phyloP scores from a whole-genome alignment of 176 grass and related monocot species.

The Lolium perenne region DNA sequence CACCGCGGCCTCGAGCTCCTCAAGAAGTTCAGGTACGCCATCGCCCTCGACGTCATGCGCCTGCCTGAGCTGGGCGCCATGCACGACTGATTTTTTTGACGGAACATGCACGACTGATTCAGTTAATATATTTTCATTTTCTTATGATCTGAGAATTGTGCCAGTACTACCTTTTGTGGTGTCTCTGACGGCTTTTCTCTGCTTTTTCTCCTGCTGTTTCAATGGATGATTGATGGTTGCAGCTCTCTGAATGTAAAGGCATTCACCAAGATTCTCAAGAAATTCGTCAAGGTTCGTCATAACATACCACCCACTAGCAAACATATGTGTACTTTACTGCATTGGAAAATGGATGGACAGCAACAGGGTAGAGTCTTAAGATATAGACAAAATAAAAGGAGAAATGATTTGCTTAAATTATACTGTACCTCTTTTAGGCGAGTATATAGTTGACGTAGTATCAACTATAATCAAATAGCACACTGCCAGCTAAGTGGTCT shows the following conservation, averaged over 20 bases:
- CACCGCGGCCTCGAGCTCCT: slow-evolving; percentile 81
- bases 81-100: not conserved
- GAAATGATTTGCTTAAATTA: too few relatives aligned
- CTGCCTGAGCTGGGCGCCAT: not conserved
- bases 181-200: slow-evolving; percentile 12
- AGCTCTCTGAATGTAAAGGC: slow-evolving; percentile 68
- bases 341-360: slow-evolving; percentile 25
- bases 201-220: not conserved
- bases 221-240: not conserved
- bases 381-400: too few relatives aligned
- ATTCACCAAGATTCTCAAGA: too few relatives aligned
- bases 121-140: not conserved
- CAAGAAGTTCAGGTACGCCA: slow-evolving; percentile 77
- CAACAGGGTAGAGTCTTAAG: not conserved
- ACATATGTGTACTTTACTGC: slow-evolving; percentile 17
- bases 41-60: not conserved
- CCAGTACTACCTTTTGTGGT: not conserved
- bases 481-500: not conserved
- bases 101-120: not conserved
- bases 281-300: slow-evolving; percentile 64
- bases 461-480: not conserved
- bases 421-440: not conserved
- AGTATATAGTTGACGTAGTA: not conserved
- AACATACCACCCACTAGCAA: slow-evolving; percentile 12
- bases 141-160: not conserved